Evolutionary conservation across 2,329 filamentous ascomycete genomes (phyloP), one percentile per base, ranked within the genome.

Genomic region (Didymella pinodella): DNA sequence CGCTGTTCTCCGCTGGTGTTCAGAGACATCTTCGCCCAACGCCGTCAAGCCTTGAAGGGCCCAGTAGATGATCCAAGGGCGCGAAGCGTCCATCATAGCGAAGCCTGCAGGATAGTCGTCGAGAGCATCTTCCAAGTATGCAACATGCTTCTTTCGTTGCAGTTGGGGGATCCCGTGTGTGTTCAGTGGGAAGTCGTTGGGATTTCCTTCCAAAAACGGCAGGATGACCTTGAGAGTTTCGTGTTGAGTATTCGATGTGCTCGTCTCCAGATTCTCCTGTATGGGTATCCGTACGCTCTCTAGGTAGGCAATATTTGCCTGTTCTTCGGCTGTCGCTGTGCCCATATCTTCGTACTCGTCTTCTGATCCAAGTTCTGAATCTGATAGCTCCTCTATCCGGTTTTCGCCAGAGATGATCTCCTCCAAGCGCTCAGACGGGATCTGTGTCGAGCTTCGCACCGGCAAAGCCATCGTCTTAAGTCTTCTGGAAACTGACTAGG

Each of bases 21-120:
- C 70, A 7, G 79, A 81, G 38, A 86, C 77, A 74, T 97, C 91
- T 72, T 93, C 87, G 47, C 92, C 93, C 48, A 99, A 80, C 32
- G 93, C 82, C 26, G 85, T 82, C 64, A 99, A 82, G 2, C 86
- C 92, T 32, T 89, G 86, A 53, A 98, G 82, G 52, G 86, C 90
- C 95, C 95, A 99, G 80, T 97, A 98, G 64, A 97, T 84, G 71
- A 97, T 86, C 95, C 95, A 99, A 10, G 95, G 93, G 54, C 94
- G 84, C 73, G 91, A 93, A 31, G 95, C 90, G 81, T 99, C 95
- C 66, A 93, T 86, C 48, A 84, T 84, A 51, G 89, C 87, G 77
- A 90, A 97, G 3, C 81, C 81, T 7, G 85, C 80, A 0, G 94
- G 92, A 61, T 96, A 86, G 48, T 81, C 82, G 43, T 79, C 80